Percentiles rank a stretch among this genome's conserved stretches.
phyloP scores from a whole-genome alignment of 164 flowering plant genomes.

The Macadamia integrifolia region DNA sequence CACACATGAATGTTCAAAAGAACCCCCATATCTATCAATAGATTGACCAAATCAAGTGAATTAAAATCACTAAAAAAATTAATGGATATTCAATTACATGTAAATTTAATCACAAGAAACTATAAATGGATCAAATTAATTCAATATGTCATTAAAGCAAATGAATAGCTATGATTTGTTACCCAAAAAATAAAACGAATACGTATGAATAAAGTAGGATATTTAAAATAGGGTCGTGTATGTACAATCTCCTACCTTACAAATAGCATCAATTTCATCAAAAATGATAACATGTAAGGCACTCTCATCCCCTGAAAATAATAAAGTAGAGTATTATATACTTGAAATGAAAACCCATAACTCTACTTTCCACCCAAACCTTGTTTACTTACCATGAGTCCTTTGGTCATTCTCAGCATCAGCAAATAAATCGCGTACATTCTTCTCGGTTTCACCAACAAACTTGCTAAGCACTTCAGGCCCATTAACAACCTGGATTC shows the following conservation, averaged over 20 bases:
- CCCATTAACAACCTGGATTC: conserved; percentile 60
- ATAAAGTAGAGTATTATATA: conserved; percentile 3
- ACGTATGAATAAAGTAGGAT: too few relatives aligned
- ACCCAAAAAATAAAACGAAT: too few relatives aligned
- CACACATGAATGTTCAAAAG: not conserved
- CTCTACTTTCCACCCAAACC: not conserved
- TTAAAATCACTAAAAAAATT: too few relatives aligned
- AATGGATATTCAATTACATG: too few relatives aligned
- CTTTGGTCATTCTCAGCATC: conserved; percentile 70
- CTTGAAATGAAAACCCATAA: not conserved
- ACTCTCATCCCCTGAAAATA: conserved; percentile 58
- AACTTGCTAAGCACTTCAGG: conserved; percentile 72
- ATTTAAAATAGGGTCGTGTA: too few relatives aligned
- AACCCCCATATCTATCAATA: not conserved
- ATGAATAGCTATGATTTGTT: too few relatives aligned
- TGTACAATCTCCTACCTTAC: conserved; percentile 41
- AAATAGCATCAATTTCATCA: conserved; percentile 83
- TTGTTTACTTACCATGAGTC: conserved; percentile 31
- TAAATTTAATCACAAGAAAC: not conserved
- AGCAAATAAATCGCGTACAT: conserved; percentile 69
- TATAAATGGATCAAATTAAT: not conserved
- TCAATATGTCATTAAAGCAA: too few relatives aligned
- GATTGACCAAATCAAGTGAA: too few relatives aligned
- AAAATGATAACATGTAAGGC: conserved; percentile 76
- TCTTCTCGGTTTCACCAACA: conserved; percentile 75